phyloP scores from a whole-genome alignment of 2,329 filamentous ascomycete species.

The Balansia obtecta region DNA sequence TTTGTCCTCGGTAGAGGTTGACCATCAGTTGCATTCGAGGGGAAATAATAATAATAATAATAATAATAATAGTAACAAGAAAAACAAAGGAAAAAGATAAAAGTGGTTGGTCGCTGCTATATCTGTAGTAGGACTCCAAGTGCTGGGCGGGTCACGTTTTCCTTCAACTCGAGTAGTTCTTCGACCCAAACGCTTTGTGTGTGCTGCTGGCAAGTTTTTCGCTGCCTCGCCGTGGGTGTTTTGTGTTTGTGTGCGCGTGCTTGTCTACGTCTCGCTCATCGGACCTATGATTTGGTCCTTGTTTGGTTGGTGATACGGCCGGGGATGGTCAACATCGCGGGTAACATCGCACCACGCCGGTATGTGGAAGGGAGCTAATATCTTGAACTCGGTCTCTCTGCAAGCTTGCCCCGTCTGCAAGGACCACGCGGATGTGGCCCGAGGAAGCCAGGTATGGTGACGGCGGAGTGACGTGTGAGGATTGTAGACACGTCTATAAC shows the following conservation, averaged over 20 bases:
- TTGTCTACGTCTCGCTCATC: slow-evolving; percentile 7
- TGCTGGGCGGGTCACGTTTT: neutral
- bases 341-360: slow-evolving; percentile 1
- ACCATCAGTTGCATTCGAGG: no score
- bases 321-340: neutral
- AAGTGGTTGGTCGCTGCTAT: no score
- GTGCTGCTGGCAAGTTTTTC: neutral
- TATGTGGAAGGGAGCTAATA: neutral
- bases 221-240: neutral
- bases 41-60: no score
- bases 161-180: neutral
- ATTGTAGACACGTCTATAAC: slow-evolving; percentile 4
- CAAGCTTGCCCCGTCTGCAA: slow-evolving; percentile 1
- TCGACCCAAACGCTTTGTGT: neutral
- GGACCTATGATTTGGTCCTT: neutral
- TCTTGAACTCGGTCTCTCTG: neutral
- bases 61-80: no score
- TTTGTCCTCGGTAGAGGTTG: neutral
- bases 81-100: neutral
- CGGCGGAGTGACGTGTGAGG: slow-evolving; percentile 4
- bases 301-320: neutral
- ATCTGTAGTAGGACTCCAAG: no score
- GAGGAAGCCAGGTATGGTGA: slow-evolving; percentile 4
- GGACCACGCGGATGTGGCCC: neutral
- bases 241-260: slow-evolving; percentile 1